These are phyloP conservation scores for Mycena amicta DNA, from an alignment of 768 basidiomycete species.

Conservation along the genomic window DNA sequence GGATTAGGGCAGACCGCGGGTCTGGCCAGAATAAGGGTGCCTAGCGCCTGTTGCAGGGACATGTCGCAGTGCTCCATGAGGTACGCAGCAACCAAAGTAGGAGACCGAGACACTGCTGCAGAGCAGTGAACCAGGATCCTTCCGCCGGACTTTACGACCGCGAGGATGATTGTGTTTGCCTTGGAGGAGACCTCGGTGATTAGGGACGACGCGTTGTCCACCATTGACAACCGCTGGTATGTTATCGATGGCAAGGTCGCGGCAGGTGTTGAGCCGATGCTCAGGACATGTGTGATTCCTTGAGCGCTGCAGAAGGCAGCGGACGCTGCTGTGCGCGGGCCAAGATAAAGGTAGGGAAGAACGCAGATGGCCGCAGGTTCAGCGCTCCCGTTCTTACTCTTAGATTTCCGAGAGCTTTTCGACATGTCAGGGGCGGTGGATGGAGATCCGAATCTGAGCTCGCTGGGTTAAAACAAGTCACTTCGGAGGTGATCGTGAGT, in stretches of 20 bases:
- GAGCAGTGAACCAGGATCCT: conserved; percentile 47
- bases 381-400: not conserved
- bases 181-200: conserved; percentile 29
- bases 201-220: conserved; percentile 34
- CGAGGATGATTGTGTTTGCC: conserved; percentile 35
- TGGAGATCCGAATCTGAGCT: no score
- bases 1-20: conserved; percentile 43
- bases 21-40: conserved; percentile 35
- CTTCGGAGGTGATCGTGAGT: no score
- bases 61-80: conserved; percentile 40
- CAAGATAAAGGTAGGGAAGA: conserved; percentile 39
- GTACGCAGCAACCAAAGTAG: conserved; percentile 43
- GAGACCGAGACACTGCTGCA: conserved; percentile 50
- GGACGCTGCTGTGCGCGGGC: conserved; percentile 43
- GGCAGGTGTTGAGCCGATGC: conserved; percentile 39
- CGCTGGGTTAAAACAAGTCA: no score
- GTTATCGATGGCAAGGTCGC: conserved; percentile 30
- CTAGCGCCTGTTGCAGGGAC: conserved; percentile 41
- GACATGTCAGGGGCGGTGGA: no score
- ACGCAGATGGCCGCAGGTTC: conserved; percentile 4
- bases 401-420: not conserved
- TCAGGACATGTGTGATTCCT: conserved; percentile 42
- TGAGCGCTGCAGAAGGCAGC: conserved; percentile 37
- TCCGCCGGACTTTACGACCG: conserved; percentile 28
- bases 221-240: conserved; percentile 42